Percentiles rank a stretch among this genome's conserved stretches.
Evolutionary conservation across 1,284 basidiomycete species (phyloP).

Genomic region (Trichosporon ovoides): DNA sequence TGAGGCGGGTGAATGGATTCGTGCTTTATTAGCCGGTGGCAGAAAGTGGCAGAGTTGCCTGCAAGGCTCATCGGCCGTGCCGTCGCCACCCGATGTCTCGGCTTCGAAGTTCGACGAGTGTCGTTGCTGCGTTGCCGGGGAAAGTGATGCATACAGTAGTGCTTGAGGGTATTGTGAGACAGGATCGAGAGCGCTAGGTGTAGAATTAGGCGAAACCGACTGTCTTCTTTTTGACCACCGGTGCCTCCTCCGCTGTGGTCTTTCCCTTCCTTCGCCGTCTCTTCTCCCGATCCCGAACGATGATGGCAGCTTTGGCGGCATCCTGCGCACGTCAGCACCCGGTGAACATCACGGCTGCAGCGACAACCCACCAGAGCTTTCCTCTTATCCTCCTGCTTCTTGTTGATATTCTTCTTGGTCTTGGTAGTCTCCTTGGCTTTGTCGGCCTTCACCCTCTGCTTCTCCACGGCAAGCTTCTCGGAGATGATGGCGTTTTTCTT

Average conservation of each 20-base stretch:
- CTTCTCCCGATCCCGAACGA: slow-evolving; percentile 4
- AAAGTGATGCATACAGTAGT: neutral
- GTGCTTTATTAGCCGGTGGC: no score
- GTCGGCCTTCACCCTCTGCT: slow-evolving; percentile 9
- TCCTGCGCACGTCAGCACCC: neutral
- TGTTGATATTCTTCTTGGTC: slow-evolving; percentile 7
- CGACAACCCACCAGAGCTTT: slow-evolving; percentile 30
- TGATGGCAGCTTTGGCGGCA: neutral
- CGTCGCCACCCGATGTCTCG: neutral
- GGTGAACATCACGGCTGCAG: no score
- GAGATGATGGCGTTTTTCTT: slow-evolving; percentile 23
- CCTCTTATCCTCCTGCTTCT: slow-evolving; percentile 23
- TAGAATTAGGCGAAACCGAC: neutral
- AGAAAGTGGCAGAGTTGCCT: no score
- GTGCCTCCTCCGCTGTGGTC: neutral
- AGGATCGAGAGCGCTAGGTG: neutral
- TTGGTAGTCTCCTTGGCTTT: neutral
- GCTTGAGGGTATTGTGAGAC: slow-evolving; percentile 1
- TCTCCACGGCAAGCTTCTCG: slow-evolving; percentile 19
- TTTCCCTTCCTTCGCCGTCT: neutral
- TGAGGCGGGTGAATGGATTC: no score
- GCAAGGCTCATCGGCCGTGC: no score
- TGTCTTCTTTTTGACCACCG: neutral
- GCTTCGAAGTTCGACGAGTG: neutral
- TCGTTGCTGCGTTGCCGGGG: neutral